Evolutionary conservation across 2,329 filamentous ascomycete genomes (phyloP), one percentile per base, ranked within the genome.

Genomic region (Scorias spongiosa): DNA sequence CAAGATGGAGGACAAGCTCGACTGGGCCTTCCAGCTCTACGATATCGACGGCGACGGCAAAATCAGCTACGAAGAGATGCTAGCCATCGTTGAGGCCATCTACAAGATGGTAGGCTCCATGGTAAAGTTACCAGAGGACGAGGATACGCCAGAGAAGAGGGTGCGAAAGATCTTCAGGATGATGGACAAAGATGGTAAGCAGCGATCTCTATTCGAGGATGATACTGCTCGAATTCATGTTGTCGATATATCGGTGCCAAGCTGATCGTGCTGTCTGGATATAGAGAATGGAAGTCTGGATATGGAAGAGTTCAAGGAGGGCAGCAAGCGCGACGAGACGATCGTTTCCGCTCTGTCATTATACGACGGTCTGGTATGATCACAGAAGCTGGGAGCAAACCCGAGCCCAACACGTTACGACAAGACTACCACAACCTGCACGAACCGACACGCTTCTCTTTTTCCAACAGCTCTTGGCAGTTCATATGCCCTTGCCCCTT

Each of bases 41-140:
- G 91, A 98, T 67, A 96, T 98, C 59, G 91, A 98, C 60, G 89
- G 91, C 45, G 91, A 98, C 63, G 91, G 91, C 60, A 94, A 95
- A 72, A 98, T 98, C 60, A 94, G 84, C 64, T 98, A 96, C 64
- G 86, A 96, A 44, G 91, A 98, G 71, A 98, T 98, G 91, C 72
- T 98, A 53, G 82, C 87, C 55, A 98, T 98, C 62, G 91, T 98
- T 45, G 89, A 96, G 69, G 91, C 91, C 44, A 98, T 98, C 61
- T 98, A 98, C 75, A 98, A 96, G 67, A 98, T 98, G 91, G 91
- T 95, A 58, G 91, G 91, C 52, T 94, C 88, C 42, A 98, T 98
- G 91, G 91, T 98, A 57, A 96, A 96, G 67, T 75, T 98, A 39
- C 91, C 91, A 42, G 87, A 95, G 65, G 91, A 98, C 67, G 91